Base-by-base conservation (phyloP, 2,329 filamentous ascomycete species). In the Fusarium domesticum region DNA sequence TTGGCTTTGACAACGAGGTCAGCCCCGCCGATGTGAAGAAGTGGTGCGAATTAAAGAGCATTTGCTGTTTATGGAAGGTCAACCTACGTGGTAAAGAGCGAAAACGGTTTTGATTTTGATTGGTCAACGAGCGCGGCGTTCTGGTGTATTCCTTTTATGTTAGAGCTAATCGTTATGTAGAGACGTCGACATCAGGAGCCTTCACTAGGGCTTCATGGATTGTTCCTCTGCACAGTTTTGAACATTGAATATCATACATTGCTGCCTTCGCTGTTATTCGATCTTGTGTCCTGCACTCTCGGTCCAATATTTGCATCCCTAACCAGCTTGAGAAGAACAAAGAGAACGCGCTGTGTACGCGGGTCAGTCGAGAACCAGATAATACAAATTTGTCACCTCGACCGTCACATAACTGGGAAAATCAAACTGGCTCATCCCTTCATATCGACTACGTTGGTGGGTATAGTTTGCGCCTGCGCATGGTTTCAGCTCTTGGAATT, bases 41-140 rank as follows among this genome's bases (percentile, higher is more conserved):
- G 58, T 97, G 92, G 92, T 96, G 92, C 61, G 88, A 96, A 67
- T 82, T 81, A 32, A 86, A 85, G 64, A 90, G 91, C 35, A 75
- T 97, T 8, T 95, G 90, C 59, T 96, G 90, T 65, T 72, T 90
- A 23, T 88, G 82, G 83, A 83, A 75, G 57, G 77, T 80, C 52
- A 81, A 69, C 45, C 32, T 70, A 25, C 65, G 66, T 1, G 78
- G 78, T 6, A 73, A 71, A 57, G 74, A 77, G 60, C 71, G 79
- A 55, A 82, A 79, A 62, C 64, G 77, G 20, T 69, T 63, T 48
- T 65, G 42, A 65, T 44, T 40, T 19, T 8, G 18, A 32, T 18
- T 6, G 12, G 14, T 35, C 39, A 36, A 32, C 42, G 31, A 56
- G 50, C 49, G 45, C 39, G 48, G 52, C 48, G 52, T 55, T 50